Evolutionary conservation across 176 grass and related monocot genomes (phyloP).

Genomic region (Secale cereale): DNA sequence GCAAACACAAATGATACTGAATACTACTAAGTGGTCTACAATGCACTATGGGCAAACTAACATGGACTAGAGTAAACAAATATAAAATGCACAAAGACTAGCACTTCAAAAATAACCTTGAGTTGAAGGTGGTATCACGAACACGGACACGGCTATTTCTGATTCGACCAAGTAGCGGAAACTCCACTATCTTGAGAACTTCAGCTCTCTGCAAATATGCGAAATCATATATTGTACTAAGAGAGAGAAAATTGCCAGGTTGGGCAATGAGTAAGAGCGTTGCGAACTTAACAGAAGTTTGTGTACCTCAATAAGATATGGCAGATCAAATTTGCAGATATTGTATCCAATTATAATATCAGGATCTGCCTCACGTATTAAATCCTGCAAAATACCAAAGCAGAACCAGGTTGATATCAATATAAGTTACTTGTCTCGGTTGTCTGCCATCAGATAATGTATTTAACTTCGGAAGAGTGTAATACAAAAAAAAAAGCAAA

Average conservation of each 20-base stretch:
- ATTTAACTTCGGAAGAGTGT: background rate
- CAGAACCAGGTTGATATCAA: conserved; percentile 14
- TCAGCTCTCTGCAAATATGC: conserved; percentile 79
- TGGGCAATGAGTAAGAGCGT: background rate
- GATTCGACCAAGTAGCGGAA: conserved; percentile 89
- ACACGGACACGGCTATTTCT: conserved; percentile 89
- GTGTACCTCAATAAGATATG: conserved; percentile 90
- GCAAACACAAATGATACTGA: background rate
- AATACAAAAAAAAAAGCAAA: conserved; percentile 8
- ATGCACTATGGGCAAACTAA: background rate
- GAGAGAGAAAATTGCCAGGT: background rate
- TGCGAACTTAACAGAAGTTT: background rate
- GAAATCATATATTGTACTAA: conserved; percentile 9
- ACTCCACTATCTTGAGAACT: conserved; percentile 91
- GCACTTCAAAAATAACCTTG: conserved; percentile 50
- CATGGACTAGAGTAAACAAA: background rate
- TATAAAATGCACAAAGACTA: conserved; percentile 17
- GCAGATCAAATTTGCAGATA: conserved; percentile 98
- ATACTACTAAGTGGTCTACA: background rate
- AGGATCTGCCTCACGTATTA: conserved; percentile 83
- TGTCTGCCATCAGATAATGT: conserved; percentile 12
- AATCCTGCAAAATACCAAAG: conserved; percentile 61
- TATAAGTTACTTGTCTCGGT: background rate
- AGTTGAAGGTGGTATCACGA: conserved; percentile 88
- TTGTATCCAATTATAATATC: conserved; percentile 99